phyloP scores from a whole-genome alignment of 1,284 basidiomycete genomes.

The Phellopilus nigrolimitatus region DNA sequence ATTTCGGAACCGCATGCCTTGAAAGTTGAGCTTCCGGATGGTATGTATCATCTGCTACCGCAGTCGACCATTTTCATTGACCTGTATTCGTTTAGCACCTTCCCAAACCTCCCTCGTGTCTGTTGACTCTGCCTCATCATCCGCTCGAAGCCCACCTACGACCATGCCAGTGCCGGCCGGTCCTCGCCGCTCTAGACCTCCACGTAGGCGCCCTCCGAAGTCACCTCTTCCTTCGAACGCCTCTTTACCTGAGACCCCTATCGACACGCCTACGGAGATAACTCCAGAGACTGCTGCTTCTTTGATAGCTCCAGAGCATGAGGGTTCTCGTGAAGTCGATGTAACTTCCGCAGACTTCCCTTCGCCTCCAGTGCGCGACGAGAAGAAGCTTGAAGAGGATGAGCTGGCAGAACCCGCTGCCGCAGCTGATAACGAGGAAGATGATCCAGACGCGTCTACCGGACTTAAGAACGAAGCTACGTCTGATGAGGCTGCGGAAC shows the following conservation, averaged over 20 bases:
- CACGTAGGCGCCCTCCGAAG: slow-evolving; percentile 57
- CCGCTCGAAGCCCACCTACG: slow-evolving; percentile 31
- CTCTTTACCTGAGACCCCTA: slow-evolving; percentile 27
- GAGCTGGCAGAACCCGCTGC: neutral
- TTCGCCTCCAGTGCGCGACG: slow-evolving; percentile 10
- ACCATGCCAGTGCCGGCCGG: slow-evolving; percentile 72
- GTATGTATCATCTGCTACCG: neutral
- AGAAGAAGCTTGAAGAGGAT: slow-evolving; percentile 15
- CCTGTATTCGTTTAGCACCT: slow-evolving; percentile 10
- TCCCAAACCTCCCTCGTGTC: slow-evolving; percentile 32
- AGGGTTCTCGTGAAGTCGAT: too few species aligned
- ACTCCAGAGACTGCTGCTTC: too few species aligned
- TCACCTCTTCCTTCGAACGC: slow-evolving; percentile 30
- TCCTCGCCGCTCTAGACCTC: slow-evolving; percentile 64
- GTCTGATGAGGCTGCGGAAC: slow-evolving; percentile 11
- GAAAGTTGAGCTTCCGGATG: slow-evolving; percentile 1
- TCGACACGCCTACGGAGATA: slow-evolving; percentile 14
- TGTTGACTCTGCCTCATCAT: slow-evolving; percentile 31
- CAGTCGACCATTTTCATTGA: neutral
- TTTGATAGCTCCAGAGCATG: too few species aligned
- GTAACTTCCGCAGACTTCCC: too few species aligned
- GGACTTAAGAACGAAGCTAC: slow-evolving; percentile 14
- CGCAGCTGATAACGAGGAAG: neutral
- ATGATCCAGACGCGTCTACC: neutral
- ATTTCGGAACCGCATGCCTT: neutral